These are phyloP conservation scores for Aaosphaeria arxii DNA, from an alignment of 2,329 filamentous ascomycete genomes.

Conservation along the genomic window DNA sequence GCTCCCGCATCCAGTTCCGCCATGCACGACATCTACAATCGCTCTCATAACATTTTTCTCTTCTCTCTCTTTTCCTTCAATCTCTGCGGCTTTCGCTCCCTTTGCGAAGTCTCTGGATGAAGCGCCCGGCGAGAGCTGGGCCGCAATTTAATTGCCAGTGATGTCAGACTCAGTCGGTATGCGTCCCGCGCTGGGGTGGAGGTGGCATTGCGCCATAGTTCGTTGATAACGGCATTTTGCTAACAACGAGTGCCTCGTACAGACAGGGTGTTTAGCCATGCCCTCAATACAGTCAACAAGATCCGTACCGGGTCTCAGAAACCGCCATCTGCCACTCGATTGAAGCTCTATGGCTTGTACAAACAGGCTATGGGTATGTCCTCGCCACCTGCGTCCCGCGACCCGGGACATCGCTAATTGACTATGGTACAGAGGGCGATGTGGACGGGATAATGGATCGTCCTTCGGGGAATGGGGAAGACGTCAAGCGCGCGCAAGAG, in stretches of 20 bases:
- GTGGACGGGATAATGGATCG: conserved; percentile 91
- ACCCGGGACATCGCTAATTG: conserved; percentile 8
- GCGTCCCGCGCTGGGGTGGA: conserved; percentile 10
- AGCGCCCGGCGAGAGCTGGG: conserved; percentile 8
- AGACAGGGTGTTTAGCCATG: conserved; percentile 99
- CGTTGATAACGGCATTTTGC: not conserved
- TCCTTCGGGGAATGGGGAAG: conserved; percentile 55
- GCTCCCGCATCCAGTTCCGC: conserved; percentile 16
- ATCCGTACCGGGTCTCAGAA: conserved; percentile 90
- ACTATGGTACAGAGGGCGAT: conserved; percentile 67
- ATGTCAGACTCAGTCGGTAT: conserved; percentile 43
- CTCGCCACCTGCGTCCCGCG: not conserved
- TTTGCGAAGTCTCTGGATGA: conserved; percentile 15
- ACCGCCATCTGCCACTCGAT: conserved; percentile 78
- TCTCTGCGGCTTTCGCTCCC: not conserved
- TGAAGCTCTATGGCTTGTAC: conserved; percentile 95
- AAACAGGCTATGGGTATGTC: conserved; percentile 85
- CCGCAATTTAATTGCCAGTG: conserved; percentile 18
- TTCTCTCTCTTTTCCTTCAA: conserved; percentile 1
- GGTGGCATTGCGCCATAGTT: not conserved
- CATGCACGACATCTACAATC: conserved; percentile 19
- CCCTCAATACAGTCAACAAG: conserved; percentile 97
- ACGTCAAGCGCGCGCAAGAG: conserved; percentile 55
- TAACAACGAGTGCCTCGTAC: not conserved
- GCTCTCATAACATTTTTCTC: not conserved